Evolutionary conservation across 1,284 basidiomycete species (phyloP), one percentile per base, ranked within the genome.

Genomic region (Schizophyllum commune): DNA sequence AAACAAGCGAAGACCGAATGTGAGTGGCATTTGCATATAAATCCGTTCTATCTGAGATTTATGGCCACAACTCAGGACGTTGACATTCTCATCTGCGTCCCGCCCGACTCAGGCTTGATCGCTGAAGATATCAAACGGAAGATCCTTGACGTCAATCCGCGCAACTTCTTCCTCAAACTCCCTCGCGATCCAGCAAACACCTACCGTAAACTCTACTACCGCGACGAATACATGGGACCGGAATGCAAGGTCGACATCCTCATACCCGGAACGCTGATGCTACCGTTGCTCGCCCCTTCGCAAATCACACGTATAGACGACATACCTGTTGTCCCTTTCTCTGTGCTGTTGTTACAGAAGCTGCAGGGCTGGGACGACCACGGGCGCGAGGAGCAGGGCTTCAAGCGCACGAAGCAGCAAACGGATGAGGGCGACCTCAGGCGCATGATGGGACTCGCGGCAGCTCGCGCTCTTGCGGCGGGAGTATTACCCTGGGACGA

Each of bases 341-440:
- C 67, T 1, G 63, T 73, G 20, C 62, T 73, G 39, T 64, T 73
- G 11, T 63, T 70, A 27, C 72, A 73, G 57, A 74, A 73, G 58
- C 65, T 73, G 32, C 71, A 74, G 64, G 73, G 71, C 19, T 74
- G 72, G 72, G 65, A 69, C 13, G 73, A 74, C 62, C 73, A 73
- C 59, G 65, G 69, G 8, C 64, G 60, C 0, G 68, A 70, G 39
- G 66, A 68, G 22, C 70, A 72, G 62, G 60, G 53, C 56, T 63
- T 68, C 62, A 70, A 72, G 62, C 66, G 63, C 32, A 56, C 59
- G 33, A 71, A 71, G 61, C 68, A 71, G 60, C 60, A 58, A 1
- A 71, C 73, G 57, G 73, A 74, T 47, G 71, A 69, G 11, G 70
- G 66, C 8, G 73, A 74, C 61, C 65, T 74, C 33, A 64, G 65